phyloP scores from a whole-genome alignment of 768 basidiomycete species.

The Mycena vulgaris region DNA sequence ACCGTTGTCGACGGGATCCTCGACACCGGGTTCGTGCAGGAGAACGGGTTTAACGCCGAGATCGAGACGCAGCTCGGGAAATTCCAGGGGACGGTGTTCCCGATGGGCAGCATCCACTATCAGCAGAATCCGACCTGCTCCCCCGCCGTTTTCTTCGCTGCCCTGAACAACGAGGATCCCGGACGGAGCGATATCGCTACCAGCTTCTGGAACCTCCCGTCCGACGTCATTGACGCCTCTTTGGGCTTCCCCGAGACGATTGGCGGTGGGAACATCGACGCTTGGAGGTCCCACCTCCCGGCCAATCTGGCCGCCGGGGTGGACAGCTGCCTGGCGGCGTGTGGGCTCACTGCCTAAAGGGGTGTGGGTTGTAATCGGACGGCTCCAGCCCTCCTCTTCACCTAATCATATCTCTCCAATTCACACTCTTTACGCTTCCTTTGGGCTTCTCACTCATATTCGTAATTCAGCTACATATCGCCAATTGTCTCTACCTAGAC shows the following conservation, averaged over 20 bases:
- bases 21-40: conserved; percentile 2
- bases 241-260: conserved; percentile 6
- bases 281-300: conserved; percentile 5
- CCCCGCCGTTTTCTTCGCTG: background rate
- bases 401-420: too few species aligned
- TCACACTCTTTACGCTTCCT: too few species aligned
- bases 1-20: background rate
- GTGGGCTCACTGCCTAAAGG: too few species aligned
- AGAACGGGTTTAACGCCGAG: background rate
- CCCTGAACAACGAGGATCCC: background rate
- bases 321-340: background rate
- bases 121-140: conserved; percentile 1
- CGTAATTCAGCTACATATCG: too few species aligned
- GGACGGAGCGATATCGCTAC: conserved; percentile 6
- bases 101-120: background rate
- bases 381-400: background rate
- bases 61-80: background rate
- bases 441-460: too few species aligned
- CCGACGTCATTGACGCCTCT: background rate
- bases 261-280: background rate
- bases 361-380: too few species aligned
- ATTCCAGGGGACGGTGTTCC: background rate
- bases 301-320: conserved; percentile 1
- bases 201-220: background rate
- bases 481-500: too few species aligned